Percentiles rank a stretch among this genome's conserved stretches.
Evolutionary conservation across 2,329 filamentous ascomycete genomes (phyloP).

Genomic region (Fusarium avenaceum): DNA sequence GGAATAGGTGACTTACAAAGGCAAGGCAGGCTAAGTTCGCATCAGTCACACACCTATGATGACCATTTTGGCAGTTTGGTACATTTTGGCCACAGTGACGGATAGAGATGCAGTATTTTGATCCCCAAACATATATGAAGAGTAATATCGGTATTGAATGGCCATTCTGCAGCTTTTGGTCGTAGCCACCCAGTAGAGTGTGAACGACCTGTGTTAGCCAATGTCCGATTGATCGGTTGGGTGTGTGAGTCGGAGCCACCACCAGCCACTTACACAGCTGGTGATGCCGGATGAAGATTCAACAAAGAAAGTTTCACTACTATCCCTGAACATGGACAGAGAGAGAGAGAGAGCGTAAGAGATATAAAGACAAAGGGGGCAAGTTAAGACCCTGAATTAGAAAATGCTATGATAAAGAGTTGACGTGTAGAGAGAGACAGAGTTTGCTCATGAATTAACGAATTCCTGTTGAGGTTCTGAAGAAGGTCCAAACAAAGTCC

Average conservation of each 20-base stretch:
- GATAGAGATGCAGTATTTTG: background rate
- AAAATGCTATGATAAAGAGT: background rate
- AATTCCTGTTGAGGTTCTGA: background rate
- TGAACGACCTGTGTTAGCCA: slow-evolving; percentile 13
- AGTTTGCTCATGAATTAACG: slow-evolving; percentile 5
- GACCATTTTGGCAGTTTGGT: background rate
- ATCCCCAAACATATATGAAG: background rate
- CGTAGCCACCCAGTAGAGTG: background rate
- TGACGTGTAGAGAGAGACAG: slow-evolving; percentile 1
- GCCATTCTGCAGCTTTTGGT: background rate
- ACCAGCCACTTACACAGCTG: slow-evolving; percentile 14
- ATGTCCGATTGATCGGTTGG: slow-evolving; percentile 19
- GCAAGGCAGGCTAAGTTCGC: too few relatives aligned
- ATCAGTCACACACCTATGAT: too few relatives aligned
- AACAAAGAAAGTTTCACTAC: slow-evolving; percentile 20
- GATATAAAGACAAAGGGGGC: background rate
- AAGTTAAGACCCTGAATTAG: background rate
- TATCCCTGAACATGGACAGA: background rate
- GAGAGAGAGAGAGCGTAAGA: background rate
- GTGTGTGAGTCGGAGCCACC: slow-evolving; percentile 11
- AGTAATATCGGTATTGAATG: background rate
- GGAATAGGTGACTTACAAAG: background rate
- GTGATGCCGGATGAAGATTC: slow-evolving; percentile 19
- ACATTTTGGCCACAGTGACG: background rate
- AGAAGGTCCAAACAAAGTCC: background rate